Conservation (phyloP, 2,329 filamentous ascomycete species). For the Rutstroemia sp. region DNA sequence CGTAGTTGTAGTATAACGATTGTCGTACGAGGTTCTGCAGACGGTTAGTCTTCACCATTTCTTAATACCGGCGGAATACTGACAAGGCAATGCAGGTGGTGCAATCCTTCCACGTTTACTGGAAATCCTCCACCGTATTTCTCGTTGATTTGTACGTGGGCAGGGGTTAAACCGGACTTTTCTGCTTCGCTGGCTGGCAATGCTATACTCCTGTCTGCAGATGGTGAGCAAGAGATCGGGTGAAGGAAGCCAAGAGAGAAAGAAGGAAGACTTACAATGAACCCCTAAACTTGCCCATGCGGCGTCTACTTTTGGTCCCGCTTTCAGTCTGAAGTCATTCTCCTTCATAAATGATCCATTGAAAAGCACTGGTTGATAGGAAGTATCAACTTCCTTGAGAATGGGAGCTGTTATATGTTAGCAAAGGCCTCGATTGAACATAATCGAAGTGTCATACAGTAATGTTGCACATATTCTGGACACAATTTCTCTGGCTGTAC, state of each 20-base stretch:
- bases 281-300: conserved; percentile 45
- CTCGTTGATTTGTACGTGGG: conserved; percentile 43
- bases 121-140: conserved; percentile 46
- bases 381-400: conserved; percentile 34
- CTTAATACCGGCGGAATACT: too few species aligned
- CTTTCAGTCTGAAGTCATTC: conserved; percentile 41
- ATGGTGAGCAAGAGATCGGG: background rate
- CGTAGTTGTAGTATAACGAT: conserved; percentile 43
- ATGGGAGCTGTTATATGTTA: conserved; percentile 26
- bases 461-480: conserved; percentile 11
- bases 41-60: background rate
- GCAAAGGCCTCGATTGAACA: background rate
- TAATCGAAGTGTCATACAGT: conserved; percentile 8
- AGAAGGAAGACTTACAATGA: conserved; percentile 33
- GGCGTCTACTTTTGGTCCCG: conserved; percentile 41
- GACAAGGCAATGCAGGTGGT: conserved; percentile 42
- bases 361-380: conserved; percentile 37
- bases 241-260: background rate
- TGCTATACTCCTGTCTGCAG: conserved; percentile 29
- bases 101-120: conserved; percentile 40
- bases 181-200: conserved; percentile 35
- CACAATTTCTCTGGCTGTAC: conserved; percentile 9
- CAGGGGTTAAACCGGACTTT: conserved; percentile 35
- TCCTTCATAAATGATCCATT: conserved; percentile 47
- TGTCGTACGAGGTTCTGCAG: conserved; percentile 42